Evolutionary conservation across 257 asterid genomes (phyloP).

Genomic region (Primulina tabacum): DNA sequence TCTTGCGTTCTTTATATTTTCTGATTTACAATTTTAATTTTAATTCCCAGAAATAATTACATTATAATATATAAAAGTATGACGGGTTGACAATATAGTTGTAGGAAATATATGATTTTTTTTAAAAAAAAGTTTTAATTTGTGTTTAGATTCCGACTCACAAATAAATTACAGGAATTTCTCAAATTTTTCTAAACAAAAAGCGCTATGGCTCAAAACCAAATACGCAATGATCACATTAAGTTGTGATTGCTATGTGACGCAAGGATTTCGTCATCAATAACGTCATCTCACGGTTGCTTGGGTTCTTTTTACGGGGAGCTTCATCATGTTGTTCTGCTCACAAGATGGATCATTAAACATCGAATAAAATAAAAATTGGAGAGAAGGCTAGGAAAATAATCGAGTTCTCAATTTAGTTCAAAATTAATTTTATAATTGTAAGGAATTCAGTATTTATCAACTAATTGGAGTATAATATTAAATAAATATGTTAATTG

Average conservation of each 20-base stretch:
- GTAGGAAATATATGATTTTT: no score
- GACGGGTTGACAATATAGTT: no score
- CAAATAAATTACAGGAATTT: background rate
- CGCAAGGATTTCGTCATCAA: background rate
- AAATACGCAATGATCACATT: background rate
- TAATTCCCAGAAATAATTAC: no score
- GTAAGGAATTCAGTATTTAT: background rate
- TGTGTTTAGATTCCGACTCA: no score
- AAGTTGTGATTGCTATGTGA: background rate
- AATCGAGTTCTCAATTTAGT: background rate
- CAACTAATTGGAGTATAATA: background rate
- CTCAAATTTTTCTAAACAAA: no score
- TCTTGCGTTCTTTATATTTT: no score
- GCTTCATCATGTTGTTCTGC: background rate
- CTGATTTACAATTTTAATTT: no score
- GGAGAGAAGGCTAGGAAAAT: background rate
- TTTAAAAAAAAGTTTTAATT: no score
- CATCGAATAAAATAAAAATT: no score
- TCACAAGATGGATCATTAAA: background rate
- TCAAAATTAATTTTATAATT: no score
- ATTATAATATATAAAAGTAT: no score
- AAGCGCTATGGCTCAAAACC: background rate
- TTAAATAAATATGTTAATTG: no score
- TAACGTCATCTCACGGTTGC: background rate
- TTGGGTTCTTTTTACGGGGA: background rate